Percentiles rank a stretch among this genome's conserved stretches.
Conservation (phyloP, 495 filamentous ascomycete species). For the Xylaria flabelliformis region DNA sequence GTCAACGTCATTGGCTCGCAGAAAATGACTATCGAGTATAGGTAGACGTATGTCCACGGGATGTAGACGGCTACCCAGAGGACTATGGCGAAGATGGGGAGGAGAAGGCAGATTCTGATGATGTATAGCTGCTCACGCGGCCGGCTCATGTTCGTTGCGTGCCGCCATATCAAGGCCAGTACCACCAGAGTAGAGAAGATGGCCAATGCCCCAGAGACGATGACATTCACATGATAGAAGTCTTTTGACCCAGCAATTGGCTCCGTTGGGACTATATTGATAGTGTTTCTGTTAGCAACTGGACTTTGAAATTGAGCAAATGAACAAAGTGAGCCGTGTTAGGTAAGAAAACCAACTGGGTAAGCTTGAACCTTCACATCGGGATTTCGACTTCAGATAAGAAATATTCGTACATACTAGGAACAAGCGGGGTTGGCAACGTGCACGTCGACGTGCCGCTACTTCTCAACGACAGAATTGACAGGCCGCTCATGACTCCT, state of each 20-base stretch:
- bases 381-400: background rate
- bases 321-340: background rate
- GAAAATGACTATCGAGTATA: slow-evolving; percentile 7
- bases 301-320: background rate
- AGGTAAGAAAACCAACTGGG: background rate
- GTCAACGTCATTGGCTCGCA: slow-evolving; percentile 22
- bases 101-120: slow-evolving; percentile 24
- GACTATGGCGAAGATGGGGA: slow-evolving; percentile 18
- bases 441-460: slow-evolving; percentile 10
- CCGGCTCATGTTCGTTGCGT: slow-evolving; percentile 25
- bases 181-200: slow-evolving; percentile 18
- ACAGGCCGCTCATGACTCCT: background rate
- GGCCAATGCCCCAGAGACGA: slow-evolving; percentile 15
- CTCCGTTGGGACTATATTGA: slow-evolving; percentile 22
- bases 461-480: background rate
- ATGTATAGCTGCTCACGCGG: slow-evolving; percentile 27
- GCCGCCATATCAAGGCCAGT: slow-evolving; percentile 25
- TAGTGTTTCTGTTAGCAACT: background rate
- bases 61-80: slow-evolving; percentile 19
- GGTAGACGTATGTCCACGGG: slow-evolving; percentile 18
- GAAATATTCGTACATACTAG: slow-evolving; percentile 14
- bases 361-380: background rate
- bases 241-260: slow-evolving; percentile 22
- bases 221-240: slow-evolving; percentile 26
- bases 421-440: slow-evolving; percentile 18